Conservation (phyloP, 129 eudicot genomes). For the Silybum marianum region DNA sequence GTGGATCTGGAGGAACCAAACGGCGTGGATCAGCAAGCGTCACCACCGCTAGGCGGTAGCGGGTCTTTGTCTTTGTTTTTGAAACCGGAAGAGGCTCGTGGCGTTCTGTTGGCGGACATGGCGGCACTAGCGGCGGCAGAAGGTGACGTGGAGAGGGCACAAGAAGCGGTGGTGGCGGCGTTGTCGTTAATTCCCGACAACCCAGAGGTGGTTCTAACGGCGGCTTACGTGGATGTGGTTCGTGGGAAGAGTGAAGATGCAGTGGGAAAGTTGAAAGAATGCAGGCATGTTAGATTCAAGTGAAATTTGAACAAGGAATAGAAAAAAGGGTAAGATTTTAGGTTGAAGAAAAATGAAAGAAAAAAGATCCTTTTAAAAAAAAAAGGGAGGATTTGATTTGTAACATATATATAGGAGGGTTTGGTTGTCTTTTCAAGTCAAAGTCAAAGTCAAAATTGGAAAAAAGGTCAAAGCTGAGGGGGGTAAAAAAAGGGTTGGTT, state of each 20-base stretch:
- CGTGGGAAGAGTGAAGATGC: constrained; percentile 63
- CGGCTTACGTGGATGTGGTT: constrained; percentile 71
- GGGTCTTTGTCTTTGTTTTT: constrained; percentile 32
- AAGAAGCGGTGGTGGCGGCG: constrained; percentile 52
- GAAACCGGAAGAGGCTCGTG: constrained; percentile 85
- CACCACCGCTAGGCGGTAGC: constrained; percentile 30
- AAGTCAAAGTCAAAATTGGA: neutral
- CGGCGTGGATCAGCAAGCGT: constrained; percentile 36
- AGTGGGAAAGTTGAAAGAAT: constrained; percentile 61
- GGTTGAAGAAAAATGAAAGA: constrained; percentile 34
- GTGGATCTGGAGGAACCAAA: constrained; percentile 60
- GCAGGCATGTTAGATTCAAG: constrained; percentile 59
- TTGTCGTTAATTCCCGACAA: constrained; percentile 52
- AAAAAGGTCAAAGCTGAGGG: neutral
- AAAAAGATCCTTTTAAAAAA: neutral
- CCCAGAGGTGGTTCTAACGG: constrained; percentile 66
- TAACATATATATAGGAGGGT: constrained; percentile 62
- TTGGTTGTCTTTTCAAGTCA: constrained; percentile 13
- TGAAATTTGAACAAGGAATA: constrained; percentile 16
- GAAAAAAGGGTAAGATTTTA: constrained; percentile 17
- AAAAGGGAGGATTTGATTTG: constrained; percentile 54
- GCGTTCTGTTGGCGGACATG: constrained; percentile 59
- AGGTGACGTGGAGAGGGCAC: constrained; percentile 80
- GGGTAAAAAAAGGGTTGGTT: neutral
- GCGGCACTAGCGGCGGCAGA: constrained; percentile 69